These are phyloP conservation scores for Gigaspora rosea DNA, from an alignment of 192 early-diverging fungal species.

Conservation along the genomic window DNA sequence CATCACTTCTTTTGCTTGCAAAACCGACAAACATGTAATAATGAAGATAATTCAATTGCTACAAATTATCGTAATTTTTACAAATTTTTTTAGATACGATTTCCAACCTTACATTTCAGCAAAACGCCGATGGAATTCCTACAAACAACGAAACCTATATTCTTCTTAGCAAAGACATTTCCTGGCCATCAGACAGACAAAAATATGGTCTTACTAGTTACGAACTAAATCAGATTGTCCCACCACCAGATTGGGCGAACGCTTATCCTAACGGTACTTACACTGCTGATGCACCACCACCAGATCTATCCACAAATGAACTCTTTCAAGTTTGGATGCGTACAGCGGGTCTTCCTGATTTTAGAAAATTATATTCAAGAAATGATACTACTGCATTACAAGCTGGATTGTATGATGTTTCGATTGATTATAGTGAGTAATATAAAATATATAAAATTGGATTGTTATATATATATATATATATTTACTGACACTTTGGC, in stretches of 20 bases:
- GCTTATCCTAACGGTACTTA: constrained; percentile 60
- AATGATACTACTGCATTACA: constrained; percentile 62
- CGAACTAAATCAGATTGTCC: constrained; percentile 54
- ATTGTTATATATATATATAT: not conserved
- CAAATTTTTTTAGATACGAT: constrained; percentile 59
- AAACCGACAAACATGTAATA: not conserved
- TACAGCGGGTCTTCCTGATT: constrained; percentile 91
- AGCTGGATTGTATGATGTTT: constrained; percentile 72
- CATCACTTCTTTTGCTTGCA: no score
- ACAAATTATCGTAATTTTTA: not conserved
- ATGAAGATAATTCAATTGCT: not conserved
- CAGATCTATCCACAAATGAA: constrained; percentile 70
- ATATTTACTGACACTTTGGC: constrained; percentile 20
- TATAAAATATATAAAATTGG: not conserved
- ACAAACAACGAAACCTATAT: constrained; percentile 45
- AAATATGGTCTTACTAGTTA: constrained; percentile 65
- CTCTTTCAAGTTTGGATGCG: constrained; percentile 99
- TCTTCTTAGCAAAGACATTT: constrained; percentile 73
- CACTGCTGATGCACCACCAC: constrained; percentile 53
- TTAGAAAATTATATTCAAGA: constrained; percentile 92
- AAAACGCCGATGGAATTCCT: constrained; percentile 44
- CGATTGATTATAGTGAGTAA: constrained; percentile 72
- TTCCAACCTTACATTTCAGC: constrained; percentile 54
- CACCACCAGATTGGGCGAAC: constrained; percentile 86
- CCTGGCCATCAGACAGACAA: constrained; percentile 84